phyloP scores from a whole-genome alignment of 1,284 basidiomycete genomes.

The Agaricales sp. region DNA sequence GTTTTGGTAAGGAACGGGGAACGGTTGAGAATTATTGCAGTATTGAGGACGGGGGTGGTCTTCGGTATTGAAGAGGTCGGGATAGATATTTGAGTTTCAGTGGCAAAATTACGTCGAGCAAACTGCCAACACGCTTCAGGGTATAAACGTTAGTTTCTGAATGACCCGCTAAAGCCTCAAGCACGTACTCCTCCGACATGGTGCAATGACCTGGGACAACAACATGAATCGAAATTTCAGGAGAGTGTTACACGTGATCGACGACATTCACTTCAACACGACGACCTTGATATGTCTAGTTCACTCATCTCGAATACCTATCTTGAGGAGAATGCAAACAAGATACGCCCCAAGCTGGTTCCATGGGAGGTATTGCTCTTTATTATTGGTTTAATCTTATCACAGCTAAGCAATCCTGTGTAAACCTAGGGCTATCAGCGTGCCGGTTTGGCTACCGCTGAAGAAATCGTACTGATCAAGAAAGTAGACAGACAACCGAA shows the following conservation, averaged over 20 bases:
- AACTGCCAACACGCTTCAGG: neutral
- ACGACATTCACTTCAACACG: constrained; percentile 10
- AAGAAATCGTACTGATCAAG: constrained; percentile 88
- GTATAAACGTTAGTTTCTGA: neutral
- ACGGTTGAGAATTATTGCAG: constrained; percentile 74
- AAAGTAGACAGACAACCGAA: constrained; percentile 77
- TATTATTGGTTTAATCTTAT: neutral
- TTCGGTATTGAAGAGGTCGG: constrained; percentile 7
- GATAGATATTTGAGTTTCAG: constrained; percentile 4
- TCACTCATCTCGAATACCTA: constrained; percentile 81
- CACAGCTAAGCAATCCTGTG: constrained; percentile 10
- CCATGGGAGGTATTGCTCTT: constrained; percentile 79
- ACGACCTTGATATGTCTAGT: constrained; percentile 49
- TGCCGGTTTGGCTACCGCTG: constrained; percentile 80
- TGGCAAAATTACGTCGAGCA: constrained; percentile 10
- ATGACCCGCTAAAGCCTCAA: too few species aligned
- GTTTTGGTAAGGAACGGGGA: constrained; percentile 75
- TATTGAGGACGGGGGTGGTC: constrained; percentile 25
- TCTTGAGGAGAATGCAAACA: constrained; percentile 79
- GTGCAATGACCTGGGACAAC: neutral
- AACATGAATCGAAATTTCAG: constrained; percentile 4
- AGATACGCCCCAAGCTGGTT: constrained; percentile 84
- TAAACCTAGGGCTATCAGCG: constrained; percentile 80
- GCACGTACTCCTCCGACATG: constrained; percentile 2
- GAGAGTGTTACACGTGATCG: constrained; percentile 4